These are phyloP conservation scores for Pinus taeda DNA, from an alignment of 75 land plant genomes.

Conservation along the genomic window DNA sequence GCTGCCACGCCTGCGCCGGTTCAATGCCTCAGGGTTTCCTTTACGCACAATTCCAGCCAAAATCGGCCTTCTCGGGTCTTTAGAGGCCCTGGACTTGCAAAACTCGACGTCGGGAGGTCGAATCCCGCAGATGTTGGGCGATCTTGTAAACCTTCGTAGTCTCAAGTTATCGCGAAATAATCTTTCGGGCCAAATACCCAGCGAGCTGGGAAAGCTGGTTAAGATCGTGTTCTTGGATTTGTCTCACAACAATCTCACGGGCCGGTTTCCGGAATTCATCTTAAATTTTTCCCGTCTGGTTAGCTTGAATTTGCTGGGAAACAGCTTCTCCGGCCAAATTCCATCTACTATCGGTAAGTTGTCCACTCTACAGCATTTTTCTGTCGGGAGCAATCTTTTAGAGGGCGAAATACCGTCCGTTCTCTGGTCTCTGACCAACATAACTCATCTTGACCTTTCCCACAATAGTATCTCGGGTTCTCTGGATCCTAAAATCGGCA, in stretches of 20 bases:
- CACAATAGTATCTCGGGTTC: constrained; percentile 15
- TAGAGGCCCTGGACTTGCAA: constrained; percentile 30
- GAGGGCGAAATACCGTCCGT: neutral
- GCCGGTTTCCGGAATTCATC: neutral
- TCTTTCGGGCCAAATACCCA: constrained; percentile 31
- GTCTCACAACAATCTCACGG: constrained; percentile 10
- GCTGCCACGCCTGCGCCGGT: neutral
- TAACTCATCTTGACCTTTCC: constrained; percentile 13
- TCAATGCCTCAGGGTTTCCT: constrained; percentile 1
- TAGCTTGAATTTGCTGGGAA: constrained; percentile 19
- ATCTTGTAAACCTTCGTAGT: neutral
- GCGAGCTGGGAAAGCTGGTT: constrained; percentile 9
- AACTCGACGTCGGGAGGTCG: constrained; percentile 23
- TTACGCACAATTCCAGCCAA: neutral
- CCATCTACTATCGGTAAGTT: neutral
- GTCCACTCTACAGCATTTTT: neutral
- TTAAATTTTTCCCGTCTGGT: neutral
- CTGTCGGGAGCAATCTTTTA: constrained; percentile 11
- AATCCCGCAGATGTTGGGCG: constrained; percentile 22
- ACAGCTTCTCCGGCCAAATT: constrained; percentile 21
- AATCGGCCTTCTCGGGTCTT: constrained; percentile 4
- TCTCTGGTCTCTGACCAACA: neutral
- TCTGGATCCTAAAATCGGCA: neutral
- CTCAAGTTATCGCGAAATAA: constrained; percentile 41
- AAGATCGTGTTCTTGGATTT: constrained; percentile 7